phyloP scores from a whole-genome alignment of 2,329 filamentous ascomycete species.

The Fusarium acutatum region DNA sequence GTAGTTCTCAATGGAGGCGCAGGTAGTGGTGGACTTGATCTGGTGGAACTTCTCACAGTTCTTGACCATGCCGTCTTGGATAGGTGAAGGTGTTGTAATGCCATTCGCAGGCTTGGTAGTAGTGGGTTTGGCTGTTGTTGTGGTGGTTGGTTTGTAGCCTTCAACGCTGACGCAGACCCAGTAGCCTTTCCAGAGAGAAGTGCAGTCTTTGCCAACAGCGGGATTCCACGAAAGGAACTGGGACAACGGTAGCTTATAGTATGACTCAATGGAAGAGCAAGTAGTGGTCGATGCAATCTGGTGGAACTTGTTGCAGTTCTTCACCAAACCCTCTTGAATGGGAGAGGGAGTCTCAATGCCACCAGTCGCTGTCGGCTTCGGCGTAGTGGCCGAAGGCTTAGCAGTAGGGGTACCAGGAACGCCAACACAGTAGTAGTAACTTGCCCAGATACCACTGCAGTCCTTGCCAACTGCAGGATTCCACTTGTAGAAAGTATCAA shows the following conservation, averaged over 20 bases:
- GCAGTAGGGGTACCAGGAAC: background rate
- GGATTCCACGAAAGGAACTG: background rate
- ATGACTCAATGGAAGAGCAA: slow-evolving; percentile 38
- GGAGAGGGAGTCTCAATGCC: background rate
- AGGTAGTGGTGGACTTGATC: background rate
- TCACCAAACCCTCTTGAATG: background rate
- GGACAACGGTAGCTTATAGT: background rate
- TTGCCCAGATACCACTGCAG: background rate
- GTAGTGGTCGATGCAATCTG: slow-evolving; percentile 28
- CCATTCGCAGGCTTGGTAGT: background rate
- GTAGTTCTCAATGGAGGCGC: background rate
- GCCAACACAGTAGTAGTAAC: background rate
- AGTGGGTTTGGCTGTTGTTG: background rate
- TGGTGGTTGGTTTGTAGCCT: background rate
- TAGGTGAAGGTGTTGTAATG: background rate
- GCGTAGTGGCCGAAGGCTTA: accelerated
- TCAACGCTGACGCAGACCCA: background rate
- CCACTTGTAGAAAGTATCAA: background rate
- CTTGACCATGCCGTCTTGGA: background rate
- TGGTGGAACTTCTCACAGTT: background rate
- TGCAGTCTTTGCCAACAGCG: background rate
- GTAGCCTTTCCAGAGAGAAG: background rate
- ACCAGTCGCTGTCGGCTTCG: background rate
- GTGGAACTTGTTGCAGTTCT: slow-evolving; percentile 21
- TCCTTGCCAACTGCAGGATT: background rate